Conservation (phyloP, 2,329 filamentous ascomycete species). For the Talaromyces marneffei region DNA sequence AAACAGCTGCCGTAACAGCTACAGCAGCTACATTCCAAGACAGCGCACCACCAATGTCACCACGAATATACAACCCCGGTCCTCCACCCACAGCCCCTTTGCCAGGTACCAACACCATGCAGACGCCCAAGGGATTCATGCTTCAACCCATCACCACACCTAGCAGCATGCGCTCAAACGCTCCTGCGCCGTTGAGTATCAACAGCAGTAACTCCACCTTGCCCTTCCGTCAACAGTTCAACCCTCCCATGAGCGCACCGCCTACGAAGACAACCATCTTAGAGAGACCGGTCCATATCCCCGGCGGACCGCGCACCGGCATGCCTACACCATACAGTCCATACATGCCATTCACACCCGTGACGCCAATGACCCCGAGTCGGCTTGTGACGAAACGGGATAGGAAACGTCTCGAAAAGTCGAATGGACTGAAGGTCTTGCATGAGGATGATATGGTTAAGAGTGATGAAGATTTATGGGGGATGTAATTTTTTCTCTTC, state of each 20-base stretch:
- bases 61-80: conserved; percentile 51
- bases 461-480: conserved; percentile 44
- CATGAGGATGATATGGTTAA: conserved; percentile 44
- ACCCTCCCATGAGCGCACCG: conserved; percentile 38
- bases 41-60: conserved; percentile 50
- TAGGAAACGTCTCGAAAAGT: conserved; percentile 36
- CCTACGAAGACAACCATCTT: conserved; percentile 46
- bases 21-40: conserved; percentile 37
- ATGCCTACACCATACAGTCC: conserved; percentile 47
- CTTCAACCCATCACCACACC: conserved; percentile 8
- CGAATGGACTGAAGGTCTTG: conserved; percentile 40
- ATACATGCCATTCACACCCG: conserved; percentile 47
- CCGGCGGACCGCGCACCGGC: conserved; percentile 41
- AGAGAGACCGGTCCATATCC: conserved; percentile 35
- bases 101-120: conserved; percentile 13
- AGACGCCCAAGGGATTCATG: not conserved
- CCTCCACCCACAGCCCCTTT: conserved; percentile 50
- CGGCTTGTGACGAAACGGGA: conserved; percentile 42
- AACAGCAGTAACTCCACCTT: conserved; percentile 26
- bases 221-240: conserved; percentile 41
- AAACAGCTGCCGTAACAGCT: conserved; percentile 25
- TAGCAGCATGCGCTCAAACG: conserved; percentile 15
- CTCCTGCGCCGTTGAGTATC: conserved; percentile 29
- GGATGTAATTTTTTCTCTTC: conserved; percentile 18
- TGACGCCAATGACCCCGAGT: conserved; percentile 46